A percentile compares a stretch with the other conserved stretches of the same genome.
Conservation (phyloP, 768 basidiomycete species). For the Trametes punicea region DNA sequence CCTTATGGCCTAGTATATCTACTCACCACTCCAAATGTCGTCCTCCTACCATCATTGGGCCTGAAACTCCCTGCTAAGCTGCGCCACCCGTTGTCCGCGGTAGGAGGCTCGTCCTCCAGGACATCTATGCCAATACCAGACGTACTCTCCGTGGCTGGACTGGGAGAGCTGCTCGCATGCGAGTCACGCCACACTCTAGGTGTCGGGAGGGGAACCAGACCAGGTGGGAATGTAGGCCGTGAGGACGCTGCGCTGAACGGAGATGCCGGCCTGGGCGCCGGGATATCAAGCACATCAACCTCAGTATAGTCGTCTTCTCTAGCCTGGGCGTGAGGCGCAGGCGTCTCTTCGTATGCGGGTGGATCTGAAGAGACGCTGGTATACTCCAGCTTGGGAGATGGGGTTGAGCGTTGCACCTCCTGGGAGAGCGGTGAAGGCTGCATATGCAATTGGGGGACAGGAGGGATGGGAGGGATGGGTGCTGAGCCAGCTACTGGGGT, state of each 20-base stretch:
- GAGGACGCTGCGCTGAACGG: slow-evolving; percentile 41
- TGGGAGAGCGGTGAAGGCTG: slow-evolving; percentile 17
- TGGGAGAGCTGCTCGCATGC: slow-evolving; percentile 18
- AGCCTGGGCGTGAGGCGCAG: neutral
- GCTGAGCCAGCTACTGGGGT: slow-evolving; percentile 5
- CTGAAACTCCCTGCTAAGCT: slow-evolving; percentile 42
- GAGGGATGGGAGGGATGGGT: slow-evolving; percentile 17
- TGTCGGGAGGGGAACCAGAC: slow-evolving; percentile 32
- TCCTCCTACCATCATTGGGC: slow-evolving; percentile 34
- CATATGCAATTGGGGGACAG: slow-evolving; percentile 9
- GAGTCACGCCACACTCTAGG: slow-evolving; percentile 36
- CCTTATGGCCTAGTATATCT: neutral
- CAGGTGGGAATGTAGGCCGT: slow-evolving; percentile 33
- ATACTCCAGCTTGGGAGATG: neutral
- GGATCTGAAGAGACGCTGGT: slow-evolving; percentile 3
- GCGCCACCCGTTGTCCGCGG: slow-evolving; percentile 59
- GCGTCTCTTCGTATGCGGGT: slow-evolving; percentile 21
- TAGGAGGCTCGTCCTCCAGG: slow-evolving; percentile 67
- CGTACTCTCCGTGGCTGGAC: slow-evolving; percentile 17
- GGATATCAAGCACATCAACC: slow-evolving; percentile 51
- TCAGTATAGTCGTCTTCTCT: slow-evolving; percentile 2
- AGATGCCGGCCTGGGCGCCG: slow-evolving; percentile 54
- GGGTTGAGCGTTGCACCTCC: slow-evolving; percentile 3
- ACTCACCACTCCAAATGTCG: slow-evolving; percentile 65
- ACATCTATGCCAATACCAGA: slow-evolving; percentile 49